Percentiles rank a stretch among this genome's conserved stretches.
Conservation (phyloP, 148 eudicot species). For the Chenopodium berlandieri region DNA sequence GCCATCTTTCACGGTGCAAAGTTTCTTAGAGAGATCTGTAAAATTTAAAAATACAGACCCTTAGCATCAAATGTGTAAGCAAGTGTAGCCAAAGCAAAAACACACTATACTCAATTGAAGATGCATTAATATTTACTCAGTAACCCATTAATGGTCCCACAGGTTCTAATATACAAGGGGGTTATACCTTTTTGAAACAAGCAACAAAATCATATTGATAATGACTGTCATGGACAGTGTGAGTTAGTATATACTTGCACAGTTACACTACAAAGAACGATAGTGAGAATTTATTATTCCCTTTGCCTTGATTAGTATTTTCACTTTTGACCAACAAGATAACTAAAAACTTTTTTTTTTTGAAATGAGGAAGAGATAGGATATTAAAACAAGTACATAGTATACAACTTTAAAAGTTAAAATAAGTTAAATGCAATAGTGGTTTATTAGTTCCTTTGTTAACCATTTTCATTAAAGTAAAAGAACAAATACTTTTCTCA, state of each 20-base stretch:
- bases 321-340: neutral
- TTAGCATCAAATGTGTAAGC: conserved; percentile 5
- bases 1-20: conserved; percentile 21
- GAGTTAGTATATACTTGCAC: neutral
- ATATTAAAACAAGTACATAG: neutral
- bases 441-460: neutral
- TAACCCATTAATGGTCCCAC: no score
- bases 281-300: neutral
- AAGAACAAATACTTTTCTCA: neutral
- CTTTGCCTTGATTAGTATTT: neutral
- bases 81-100: neutral
- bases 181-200: neutral
- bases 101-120: neutral
- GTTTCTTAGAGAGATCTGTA: conserved; percentile 36
- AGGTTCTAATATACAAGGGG: no score
- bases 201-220: neutral
- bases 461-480: neutral
- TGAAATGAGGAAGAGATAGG: neutral
- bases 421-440: neutral
- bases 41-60: neutral
- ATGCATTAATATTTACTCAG: neutral
- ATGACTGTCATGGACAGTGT: neutral
- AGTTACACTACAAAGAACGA: neutral
- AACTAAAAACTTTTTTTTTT: neutral
- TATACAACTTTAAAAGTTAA: neutral